Base-by-base conservation (phyloP, 169 alveolate species). In the Eimeria falciformis region DNA sequence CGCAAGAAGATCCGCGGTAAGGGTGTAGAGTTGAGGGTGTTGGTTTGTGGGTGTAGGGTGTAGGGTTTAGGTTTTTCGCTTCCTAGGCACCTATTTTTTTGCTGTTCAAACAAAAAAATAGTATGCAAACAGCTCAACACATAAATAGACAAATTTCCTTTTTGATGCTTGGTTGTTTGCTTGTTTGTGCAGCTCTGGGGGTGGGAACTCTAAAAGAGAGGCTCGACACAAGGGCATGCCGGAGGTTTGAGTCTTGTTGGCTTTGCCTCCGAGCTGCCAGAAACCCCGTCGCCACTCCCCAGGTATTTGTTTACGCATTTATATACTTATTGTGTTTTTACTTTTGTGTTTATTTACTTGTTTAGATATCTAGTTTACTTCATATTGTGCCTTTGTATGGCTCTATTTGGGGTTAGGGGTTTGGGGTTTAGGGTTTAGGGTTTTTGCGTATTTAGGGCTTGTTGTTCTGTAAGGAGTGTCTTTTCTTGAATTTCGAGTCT, bases 381-480 rank as follows among this genome's bases (percentile, higher is more conserved):
- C n/a, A n/a, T n/a, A n/a, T n/a, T n/a, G n/a, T n/a, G n/a, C n/a
- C n/a, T n/a, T n/a, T n/a, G n/a, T n/a, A n/a, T n/a, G n/a, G n/a
- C n/a, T n/a, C n/a, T n/a, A n/a, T n/a, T 47, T 27, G 27, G 50
- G 45, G 1, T 27, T 68, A 0, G 6, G 5, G 27, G 5, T 12
- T 14, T 69, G 9, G 33, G 23, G 23, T 37, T 29, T 9, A 29
- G 27, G 53, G 29, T 46, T 46, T 6, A 65, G 66, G 46, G n/a
- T n/a, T 75, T 62, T 0, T 62, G 73, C 11, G 7, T 62, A 9
- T n/a, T 62, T 14, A 95, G 90, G 99, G 99, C 3, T 96, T 97
- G 94, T 93, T 98, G 55, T 98, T 96, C 83, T 98, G 99, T 94
- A 97, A 96, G 91, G 97, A 96, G 66, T 98, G 99, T 77, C 97